Evolutionary conservation across 768 basidiomycete species (phyloP).

Genomic region (Atractiella rhizophila): DNA sequence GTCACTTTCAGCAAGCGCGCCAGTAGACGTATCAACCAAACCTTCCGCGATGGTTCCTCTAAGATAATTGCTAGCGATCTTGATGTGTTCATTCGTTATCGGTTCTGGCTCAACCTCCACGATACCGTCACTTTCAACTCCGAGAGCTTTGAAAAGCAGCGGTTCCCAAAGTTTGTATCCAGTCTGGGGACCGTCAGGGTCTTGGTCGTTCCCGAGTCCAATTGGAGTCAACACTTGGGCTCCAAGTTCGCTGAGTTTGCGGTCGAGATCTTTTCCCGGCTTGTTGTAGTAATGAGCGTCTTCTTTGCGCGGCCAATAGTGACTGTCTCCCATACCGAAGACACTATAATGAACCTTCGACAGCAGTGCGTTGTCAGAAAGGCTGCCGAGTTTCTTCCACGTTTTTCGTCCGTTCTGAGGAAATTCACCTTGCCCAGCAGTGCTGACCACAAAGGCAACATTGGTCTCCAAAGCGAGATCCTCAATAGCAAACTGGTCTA

Average conservation of each 20-base stretch:
- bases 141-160: conserved; percentile 70
- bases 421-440: conserved; percentile 89
- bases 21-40: conserved; percentile 56
- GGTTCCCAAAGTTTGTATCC: conserved; percentile 96
- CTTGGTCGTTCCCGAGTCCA: conserved; percentile 88
- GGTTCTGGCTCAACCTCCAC: conserved; percentile 81
- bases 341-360: conserved; percentile 45
- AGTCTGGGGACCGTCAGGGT: conserved; percentile 81
- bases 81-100: conserved; percentile 98
- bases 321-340: conserved; percentile 90
- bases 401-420: conserved; percentile 85
- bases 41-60: conserved; percentile 90
- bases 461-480: conserved; percentile 43
- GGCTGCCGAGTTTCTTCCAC: conserved; percentile 58
- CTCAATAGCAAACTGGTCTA: conserved; percentile 59
- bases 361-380: conserved; percentile 16
- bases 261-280: conserved; percentile 68
- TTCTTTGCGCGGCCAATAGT: conserved; percentile 94
- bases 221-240: conserved; percentile 41
- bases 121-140: conserved; percentile 68
- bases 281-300: conserved; percentile 98
- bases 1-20: conserved; percentile 71
- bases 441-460: conserved; percentile 68
- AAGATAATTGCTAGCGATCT: conserved; percentile 75
- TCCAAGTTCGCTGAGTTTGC: conserved; percentile 50